Percentiles rank a stretch among this genome's conserved stretches.
phyloP scores from a whole-genome alignment of 306 rosid species.

The Trifolium pratense region DNA sequence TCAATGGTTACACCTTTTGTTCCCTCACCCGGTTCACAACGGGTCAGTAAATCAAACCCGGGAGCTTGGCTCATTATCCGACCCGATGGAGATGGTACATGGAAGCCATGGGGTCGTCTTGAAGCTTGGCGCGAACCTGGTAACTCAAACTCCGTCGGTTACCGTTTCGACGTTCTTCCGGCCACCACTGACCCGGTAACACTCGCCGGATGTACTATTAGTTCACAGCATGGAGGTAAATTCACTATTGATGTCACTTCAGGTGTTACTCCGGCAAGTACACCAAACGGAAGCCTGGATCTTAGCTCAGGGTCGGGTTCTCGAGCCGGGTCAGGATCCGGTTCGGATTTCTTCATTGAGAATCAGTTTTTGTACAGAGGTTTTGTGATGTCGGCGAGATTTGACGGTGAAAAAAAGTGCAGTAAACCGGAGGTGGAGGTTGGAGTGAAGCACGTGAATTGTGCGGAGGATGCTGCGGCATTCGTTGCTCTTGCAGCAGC shows the following conservation, averaged over 20 bases:
- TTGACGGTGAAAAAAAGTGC: conserved; percentile 45
- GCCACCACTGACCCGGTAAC: conserved; percentile 47
- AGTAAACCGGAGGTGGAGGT: conserved; percentile 57
- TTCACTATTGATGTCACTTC: conserved; percentile 48
- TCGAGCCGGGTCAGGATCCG: conserved; percentile 38
- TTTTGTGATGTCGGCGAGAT: conserved; percentile 57
- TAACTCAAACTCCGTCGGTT: conserved; percentile 46
- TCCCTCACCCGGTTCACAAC: conserved; percentile 57
- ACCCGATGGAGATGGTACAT: conserved; percentile 55
- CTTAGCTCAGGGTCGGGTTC: conserved; percentile 45
- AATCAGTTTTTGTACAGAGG: conserved; percentile 42
- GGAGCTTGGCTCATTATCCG: conserved; percentile 57
- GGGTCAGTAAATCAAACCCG: conserved; percentile 55
- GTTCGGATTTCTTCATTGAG: conserved; percentile 42
- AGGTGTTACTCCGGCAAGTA: conserved; percentile 46
- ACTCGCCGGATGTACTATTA: conserved; percentile 44
- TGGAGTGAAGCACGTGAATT: conserved; percentile 54
- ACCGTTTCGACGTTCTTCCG: conserved; percentile 52
- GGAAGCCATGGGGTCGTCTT: conserved; percentile 63
- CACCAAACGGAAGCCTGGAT: conserved; percentile 52
- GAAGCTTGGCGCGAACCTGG: conserved; percentile 54
- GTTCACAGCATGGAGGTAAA: conserved; percentile 50
- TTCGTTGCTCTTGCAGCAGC: conserved; percentile 61
- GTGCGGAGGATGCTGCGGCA: conserved; percentile 59
- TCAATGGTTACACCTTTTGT: conserved; percentile 50